Percentiles rank a stretch among this genome's conserved stretches.
Conservation (phyloP, 2,329 filamentous ascomycete genomes). For the Fusarium avenaceum region DNA sequence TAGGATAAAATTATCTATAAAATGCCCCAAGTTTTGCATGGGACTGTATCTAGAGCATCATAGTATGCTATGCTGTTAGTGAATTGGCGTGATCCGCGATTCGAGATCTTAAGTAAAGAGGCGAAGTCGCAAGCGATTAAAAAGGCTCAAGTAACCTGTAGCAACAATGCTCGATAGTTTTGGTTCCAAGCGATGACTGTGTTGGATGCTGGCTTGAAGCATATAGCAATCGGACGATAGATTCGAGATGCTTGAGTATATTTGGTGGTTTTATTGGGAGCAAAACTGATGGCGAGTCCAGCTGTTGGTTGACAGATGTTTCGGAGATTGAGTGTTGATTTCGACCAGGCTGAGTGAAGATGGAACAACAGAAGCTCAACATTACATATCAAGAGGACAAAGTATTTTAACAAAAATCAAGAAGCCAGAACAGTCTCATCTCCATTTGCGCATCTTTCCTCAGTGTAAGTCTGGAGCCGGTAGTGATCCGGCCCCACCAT, state of each 20-base stretch:
- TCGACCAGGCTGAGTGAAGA: fast-evolving
- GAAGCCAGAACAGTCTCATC: not conserved
- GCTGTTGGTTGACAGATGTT: not conserved
- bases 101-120: not conserved
- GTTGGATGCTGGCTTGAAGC: not conserved
- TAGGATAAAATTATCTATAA: too few species aligned
- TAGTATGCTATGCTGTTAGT: conserved; percentile 13
- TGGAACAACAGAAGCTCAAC: fast-evolving
- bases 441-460: not conserved
- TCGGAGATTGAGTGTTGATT: not conserved
- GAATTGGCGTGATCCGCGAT: conserved; percentile 1
- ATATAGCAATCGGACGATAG: not conserved
- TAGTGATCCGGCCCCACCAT: conserved; percentile 33
- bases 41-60: not conserved
- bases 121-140: not conserved
- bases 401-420: not conserved
- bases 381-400: not conserved
- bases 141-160: not conserved
- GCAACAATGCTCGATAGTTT: not conserved
- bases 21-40: too few species aligned
- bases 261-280: not conserved
- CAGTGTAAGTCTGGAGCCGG: conserved; percentile 13
- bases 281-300: not conserved
- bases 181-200: not conserved
- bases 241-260: conserved; percentile 10